These are phyloP conservation scores for Euphorbia peplus DNA, from an alignment of 345 rosid species.

Conservation along the genomic window DNA sequence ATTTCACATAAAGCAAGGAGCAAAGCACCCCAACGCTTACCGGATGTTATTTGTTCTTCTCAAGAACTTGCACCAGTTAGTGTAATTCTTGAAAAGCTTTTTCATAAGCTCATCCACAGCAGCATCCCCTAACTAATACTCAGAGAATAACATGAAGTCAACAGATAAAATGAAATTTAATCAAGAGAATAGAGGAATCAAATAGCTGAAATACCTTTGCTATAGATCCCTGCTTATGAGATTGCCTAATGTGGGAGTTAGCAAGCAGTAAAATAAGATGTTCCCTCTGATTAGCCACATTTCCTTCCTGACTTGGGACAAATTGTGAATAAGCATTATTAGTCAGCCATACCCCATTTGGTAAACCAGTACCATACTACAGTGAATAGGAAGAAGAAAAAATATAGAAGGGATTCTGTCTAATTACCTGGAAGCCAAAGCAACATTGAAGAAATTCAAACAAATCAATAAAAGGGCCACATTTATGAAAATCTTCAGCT, in stretches of 20 bases:
- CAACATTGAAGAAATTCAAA: slow-evolving; percentile 72
- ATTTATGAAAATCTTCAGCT: slow-evolving; percentile 45
- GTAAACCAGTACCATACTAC: background rate
- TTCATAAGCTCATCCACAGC: slow-evolving; percentile 79
- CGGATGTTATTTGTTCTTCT: slow-evolving; percentile 70
- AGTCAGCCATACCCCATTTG: background rate
- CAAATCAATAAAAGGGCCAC: slow-evolving; percentile 52
- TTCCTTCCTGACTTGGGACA: slow-evolving; percentile 58
- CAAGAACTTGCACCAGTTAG: slow-evolving; percentile 85
- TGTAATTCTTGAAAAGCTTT: slow-evolving; percentile 82
- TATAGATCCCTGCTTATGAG: slow-evolving; percentile 45
- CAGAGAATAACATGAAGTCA: slow-evolving; percentile 22
- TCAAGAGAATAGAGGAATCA: slow-evolving; percentile 7
- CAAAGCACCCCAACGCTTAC: slow-evolving; percentile 35
- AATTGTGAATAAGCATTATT: slow-evolving; percentile 6
- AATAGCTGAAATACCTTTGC: slow-evolving; percentile 47
- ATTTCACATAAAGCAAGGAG: slow-evolving; percentile 3
- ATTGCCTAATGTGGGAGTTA: slow-evolving; percentile 54
- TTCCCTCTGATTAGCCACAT: slow-evolving; percentile 90
- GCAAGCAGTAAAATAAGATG: slow-evolving; percentile 87
- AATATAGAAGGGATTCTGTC: slow-evolving; percentile 2
- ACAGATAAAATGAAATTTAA: slow-evolving; percentile 5
- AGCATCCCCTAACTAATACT: slow-evolving; percentile 60
- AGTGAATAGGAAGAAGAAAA: background rate
- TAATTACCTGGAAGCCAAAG: slow-evolving; percentile 85